Base-by-base conservation (phyloP, 1,284 basidiomycete genomes). In the Rhodotorula sp. region DNA sequence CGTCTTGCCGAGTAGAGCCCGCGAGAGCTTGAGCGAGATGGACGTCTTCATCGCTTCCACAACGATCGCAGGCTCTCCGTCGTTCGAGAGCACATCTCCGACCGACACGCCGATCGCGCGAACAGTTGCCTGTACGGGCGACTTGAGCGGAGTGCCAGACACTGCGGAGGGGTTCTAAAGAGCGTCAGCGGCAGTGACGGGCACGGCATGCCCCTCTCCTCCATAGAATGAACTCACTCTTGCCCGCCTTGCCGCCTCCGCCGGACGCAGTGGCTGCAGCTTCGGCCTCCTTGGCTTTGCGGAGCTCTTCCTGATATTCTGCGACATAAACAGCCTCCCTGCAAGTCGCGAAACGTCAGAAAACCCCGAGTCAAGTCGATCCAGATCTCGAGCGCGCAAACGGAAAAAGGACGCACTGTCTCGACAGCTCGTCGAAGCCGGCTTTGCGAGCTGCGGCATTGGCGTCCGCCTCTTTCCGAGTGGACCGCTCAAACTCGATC, bases 11-110 rank as follows among this genome's bases (percentile, higher is more conserved):
- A 70, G 58, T 8, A 70, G 39, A 7, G 31, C 16, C 0, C 72
- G 49, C 3, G 59, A n/a, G 2, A 70, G 76, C 34, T 87, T 79
- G 58, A 89, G 83, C 62, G 77, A 78, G 48, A 84, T 79, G 78
- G 87, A 84, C 5, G 81, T 81, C 73, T 84, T 86, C 86, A 91
- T 90, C 31, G 84, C 80, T 23, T 83, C 79, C 58, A 88, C 85
- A 79, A 91, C 90, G 78, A 60, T 15, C 14, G 54, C 54, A 12
- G 68, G 62, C 2, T 62, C 65, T 5, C 31, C 26, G 8, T 70
- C 72, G 34, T 47, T n/a, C 29, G 58, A 14, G 3, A 73, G 48
- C 31, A 60, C 34, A 56, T 70, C 72, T 16, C 72, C 72, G 15
- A 70, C 51, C 16, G 54, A 8, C 31, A 73, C 68, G 51, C 39